Conservation (phyloP, 164 flowering plant species). For the Taxillus chinensis region DNA sequence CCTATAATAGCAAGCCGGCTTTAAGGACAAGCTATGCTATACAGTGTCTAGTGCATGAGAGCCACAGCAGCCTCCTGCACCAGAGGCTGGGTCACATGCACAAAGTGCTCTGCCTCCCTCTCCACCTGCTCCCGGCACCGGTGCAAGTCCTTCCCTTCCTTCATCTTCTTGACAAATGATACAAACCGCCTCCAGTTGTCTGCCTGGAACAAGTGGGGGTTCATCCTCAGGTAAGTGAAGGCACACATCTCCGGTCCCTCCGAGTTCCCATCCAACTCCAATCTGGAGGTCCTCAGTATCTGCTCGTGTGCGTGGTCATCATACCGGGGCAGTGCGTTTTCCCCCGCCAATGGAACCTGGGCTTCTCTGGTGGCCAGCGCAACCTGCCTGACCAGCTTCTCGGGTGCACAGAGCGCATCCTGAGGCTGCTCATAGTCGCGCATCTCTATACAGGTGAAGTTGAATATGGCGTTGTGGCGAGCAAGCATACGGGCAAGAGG, state of each 20-base stretch:
- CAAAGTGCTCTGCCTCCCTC: slow-evolving; percentile 74
- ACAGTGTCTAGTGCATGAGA: slow-evolving; percentile 28
- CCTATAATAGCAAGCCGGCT: no score
- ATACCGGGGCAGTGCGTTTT: slow-evolving; percentile 81
- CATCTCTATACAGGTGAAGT: slow-evolving; percentile 97
- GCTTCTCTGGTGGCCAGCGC: slow-evolving; percentile 53
- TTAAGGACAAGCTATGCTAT: background rate
- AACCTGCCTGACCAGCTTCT: slow-evolving; percentile 77
- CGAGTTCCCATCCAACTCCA: slow-evolving; percentile 26
- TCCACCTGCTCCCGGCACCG: slow-evolving; percentile 67
- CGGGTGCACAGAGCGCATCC: slow-evolving; percentile 79
- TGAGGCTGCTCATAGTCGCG: slow-evolving; percentile 93
- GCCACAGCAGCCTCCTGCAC: slow-evolving; percentile 74
- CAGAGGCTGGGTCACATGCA: slow-evolving; percentile 56
- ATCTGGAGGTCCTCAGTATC: slow-evolving; percentile 39
- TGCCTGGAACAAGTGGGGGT: slow-evolving; percentile 54
- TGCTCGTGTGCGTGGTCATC: slow-evolving; percentile 74
- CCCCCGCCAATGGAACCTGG: slow-evolving; percentile 82
- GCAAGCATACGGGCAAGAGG: slow-evolving; percentile 82
- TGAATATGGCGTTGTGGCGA: slow-evolving; percentile 75
- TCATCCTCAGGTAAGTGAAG: slow-evolving; percentile 88
- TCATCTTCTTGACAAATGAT: slow-evolving; percentile 74
- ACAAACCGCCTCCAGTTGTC: slow-evolving; percentile 85
- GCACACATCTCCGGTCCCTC: slow-evolving; percentile 63
- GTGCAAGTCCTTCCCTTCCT: slow-evolving; percentile 39